Conservation (phyloP, 2,329 filamentous ascomycete genomes). For the Ilyonectria destructans region DNA sequence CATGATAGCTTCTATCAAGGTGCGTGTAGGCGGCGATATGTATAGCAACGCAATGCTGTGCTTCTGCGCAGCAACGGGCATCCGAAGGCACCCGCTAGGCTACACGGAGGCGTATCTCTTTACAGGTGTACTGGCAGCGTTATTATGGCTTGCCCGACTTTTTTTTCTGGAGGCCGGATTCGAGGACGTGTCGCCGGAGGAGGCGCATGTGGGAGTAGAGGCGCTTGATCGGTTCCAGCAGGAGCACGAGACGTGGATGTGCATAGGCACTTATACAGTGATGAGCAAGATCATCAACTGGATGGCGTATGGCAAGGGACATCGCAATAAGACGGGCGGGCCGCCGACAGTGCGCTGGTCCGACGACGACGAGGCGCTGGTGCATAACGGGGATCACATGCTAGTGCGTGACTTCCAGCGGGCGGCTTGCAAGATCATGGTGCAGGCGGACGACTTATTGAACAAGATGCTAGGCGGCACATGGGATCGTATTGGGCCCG, state of each 20-base stretch:
- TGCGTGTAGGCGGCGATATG: background rate
- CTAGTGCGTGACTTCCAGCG: background rate
- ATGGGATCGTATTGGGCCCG: too few species aligned
- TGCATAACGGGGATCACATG: background rate
- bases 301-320: background rate
- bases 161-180: conserved; percentile 2
- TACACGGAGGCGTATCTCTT: background rate
- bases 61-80: background rate
- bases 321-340: background rate
- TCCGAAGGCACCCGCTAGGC: background rate
- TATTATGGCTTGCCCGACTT: background rate
- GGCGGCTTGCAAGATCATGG: too few species aligned
- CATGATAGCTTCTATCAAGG: background rate
- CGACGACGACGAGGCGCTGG: background rate
- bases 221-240: background rate
- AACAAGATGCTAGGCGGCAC: too few species aligned
- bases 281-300: background rate
- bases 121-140: background rate
- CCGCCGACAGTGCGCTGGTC: background rate
- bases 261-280: background rate
- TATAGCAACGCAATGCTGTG: background rate
- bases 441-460: too few species aligned
- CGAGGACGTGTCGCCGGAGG: background rate
- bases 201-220: background rate
- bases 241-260: background rate